Base-by-base conservation (phyloP, 169 alveolate species). In the Plasmodium adleri region DNA sequence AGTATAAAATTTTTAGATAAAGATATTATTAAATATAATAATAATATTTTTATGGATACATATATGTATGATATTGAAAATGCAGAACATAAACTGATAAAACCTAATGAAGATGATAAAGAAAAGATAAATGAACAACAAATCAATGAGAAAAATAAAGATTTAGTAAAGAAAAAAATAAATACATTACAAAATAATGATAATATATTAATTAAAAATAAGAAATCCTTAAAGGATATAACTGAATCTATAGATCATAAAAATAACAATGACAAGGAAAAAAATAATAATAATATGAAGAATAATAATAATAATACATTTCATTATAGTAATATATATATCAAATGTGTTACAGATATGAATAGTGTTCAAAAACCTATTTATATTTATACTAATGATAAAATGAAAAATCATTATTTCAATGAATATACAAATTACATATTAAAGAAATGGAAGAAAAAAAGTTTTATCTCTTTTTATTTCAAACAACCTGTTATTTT, bases 401-500 rank as follows among this genome's bases (percentile, higher is more conserved):
- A 78, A 28, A 78, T 78, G 89, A 78, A 78, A 70, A 78, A 78
- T n/a, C 89, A 78, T 59, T 78, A 78, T 47, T 78, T 78, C 50
- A 78, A 78, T 45, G 89, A 78, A 45, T 78, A 78, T 26, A 78
- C 89, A 64, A 78, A 78, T 43, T 78, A 24, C n/a, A 78, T 78
- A 49, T 50, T 78, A 32, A 78, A 78, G 43, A 78, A 78, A 78
- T 78, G 89, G 89, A 78, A 78, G 54, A 78, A 66, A 47, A 78
- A 78, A 78, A 66, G 89, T 66, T 78, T 78, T 58, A 67, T 78
- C 15, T 78, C 89, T 1, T 78, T 78, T 45, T 78, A 78, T 45
- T 78, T 78, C 52, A 78, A 78, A 45, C 78, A 78, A 13, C 89
- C 89, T 15, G 67, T 78, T n/a, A 26, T 67, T 22, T 12, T 78